A percentile compares a stretch with the other conserved stretches of the same genome.
These are phyloP conservation scores for Rhododendron griersonianum DNA, from an alignment of 148 eudicot species.

Conservation along the genomic window DNA sequence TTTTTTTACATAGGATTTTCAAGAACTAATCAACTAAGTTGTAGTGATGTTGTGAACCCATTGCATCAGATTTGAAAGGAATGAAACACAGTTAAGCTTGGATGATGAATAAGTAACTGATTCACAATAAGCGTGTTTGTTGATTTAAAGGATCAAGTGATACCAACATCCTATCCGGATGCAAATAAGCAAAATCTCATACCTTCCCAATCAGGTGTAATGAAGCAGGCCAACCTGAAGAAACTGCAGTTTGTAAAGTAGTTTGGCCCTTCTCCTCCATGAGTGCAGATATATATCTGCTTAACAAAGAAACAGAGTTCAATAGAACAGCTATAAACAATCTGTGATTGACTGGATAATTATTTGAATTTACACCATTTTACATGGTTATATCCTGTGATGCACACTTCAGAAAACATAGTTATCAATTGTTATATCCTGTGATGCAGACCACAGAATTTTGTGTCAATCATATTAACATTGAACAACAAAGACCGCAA, in stretches of 20 bases:
- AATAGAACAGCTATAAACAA: neutral
- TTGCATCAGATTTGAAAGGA: neutral
- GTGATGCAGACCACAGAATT: neutral
- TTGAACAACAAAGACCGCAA: neutral
- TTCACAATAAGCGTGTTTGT: neutral
- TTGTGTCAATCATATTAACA: neutral
- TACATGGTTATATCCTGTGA: neutral
- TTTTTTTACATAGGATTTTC: neutral
- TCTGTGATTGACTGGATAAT: neutral
- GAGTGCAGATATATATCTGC: slow-evolving; percentile 89
- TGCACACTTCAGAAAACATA: neutral
- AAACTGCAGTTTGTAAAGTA: slow-evolving; percentile 62
- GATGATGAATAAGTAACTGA: neutral
- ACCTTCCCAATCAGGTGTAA: slow-evolving; percentile 98
- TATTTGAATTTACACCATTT: neutral
- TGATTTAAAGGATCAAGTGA: neutral
- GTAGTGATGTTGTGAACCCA: neutral
- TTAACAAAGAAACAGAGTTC: slow-evolving; percentile 10
- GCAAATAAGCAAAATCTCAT: slow-evolving; percentile 5
- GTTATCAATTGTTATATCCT: neutral
- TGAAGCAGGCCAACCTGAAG: slow-evolving; percentile 94
- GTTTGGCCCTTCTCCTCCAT: slow-evolving; percentile 49
- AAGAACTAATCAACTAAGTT: neutral
- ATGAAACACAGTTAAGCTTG: neutral
- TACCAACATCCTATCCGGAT: neutral